Evolutionary conservation across 1,139 yeast species (phyloP), one percentile per base, ranked within the genome.

Genomic region (Protomyces arabidopsidicola): DNA sequence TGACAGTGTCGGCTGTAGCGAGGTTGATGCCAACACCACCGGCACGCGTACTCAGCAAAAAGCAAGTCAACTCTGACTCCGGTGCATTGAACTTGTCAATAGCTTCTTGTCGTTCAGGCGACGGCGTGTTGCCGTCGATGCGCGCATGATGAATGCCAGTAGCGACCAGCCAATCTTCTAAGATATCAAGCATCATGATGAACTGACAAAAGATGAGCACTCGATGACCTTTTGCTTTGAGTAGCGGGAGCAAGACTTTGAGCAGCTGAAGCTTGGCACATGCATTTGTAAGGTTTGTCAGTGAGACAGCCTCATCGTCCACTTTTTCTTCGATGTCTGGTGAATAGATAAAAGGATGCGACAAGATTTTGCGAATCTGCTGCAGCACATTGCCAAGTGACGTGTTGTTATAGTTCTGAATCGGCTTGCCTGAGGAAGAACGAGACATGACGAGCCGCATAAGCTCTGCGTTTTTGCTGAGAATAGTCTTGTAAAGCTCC

Each of bases 141-240:
- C 95, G 81, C 79, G 87, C 77, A 72, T 87, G 88, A 69, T 86
- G 84, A 81, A 87, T 78, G 48, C 79, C 82, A 68, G 84, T 79
- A 64, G 81, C 79, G 69, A 90, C 78, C 68, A 88, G 78, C 72
- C 86, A 88, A 75, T 88, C 95, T 74, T 88, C 95, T 90, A 88
- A 86, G 60, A 88, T 88, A 73, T 88, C 91, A 91, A 88, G 87
- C 67, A 88, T 85, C 74, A 86, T 91, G 1, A 95, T 87, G 93
- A 88, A 88, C 76, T 88, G 96, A 75, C 88, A 88, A 71, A 88
- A 88, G 65, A 88, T 85, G 72, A 88, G 79, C 14, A 87, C 91
- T 70, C 93, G 80, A 70, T 88, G 95, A 0, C 91, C 91, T 1
- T 88, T 82, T 5, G 82, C 83, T 71, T 85, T 84, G 70, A 88